Base-by-base conservation (phyloP, 2,329 filamentous ascomycete species). In the Talaromyces verruculosus region DNA sequence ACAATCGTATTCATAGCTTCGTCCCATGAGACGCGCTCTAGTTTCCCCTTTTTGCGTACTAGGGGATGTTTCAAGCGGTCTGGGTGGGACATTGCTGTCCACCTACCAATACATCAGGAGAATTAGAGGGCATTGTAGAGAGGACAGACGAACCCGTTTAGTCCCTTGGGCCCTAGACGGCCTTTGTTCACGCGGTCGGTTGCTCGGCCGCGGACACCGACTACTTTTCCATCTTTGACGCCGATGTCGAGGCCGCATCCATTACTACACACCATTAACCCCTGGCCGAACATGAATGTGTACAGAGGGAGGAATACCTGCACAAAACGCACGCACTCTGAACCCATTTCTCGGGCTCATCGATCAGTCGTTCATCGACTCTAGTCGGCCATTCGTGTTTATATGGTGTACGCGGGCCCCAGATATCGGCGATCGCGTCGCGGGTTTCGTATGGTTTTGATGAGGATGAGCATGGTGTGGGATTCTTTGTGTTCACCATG, bases 251-350 rank as follows among this genome's bases (percentile, higher is more conserved):
- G 53, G 5, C 73, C 76, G 45, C 76, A 78, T 30, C 76, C 76
- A 68, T 78, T 78, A 69, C 76, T 77, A 37, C n/a, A 43, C 6
- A 41, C 6, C 39, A 41, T 41, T 5, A 41, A 3, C 39, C 6
- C 39, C 5, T 17, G 39, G 39, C 39, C 39, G 15, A n/a, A 17
- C 17, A 17, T n/a, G 17, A 17, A n/a, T 17, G 39, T 2, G 15
- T 6, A 41, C 1, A n/a, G 17, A n/a, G 17, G 57, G 25, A 25
- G 59, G 19, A 61, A n/a, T 69, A 77, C 76, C 74, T 77, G 71
- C 77, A 78, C 19, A 78, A 69, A 8, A 78, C 74, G 70, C 76
- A 79, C 1, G 77, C 77, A 67, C 76, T 78, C 65, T 78, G 76
- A 4, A 79, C 76, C 77, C 77, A 79, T 70, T 73, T 73, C 2